phyloP scores from a whole-genome alignment of 2,329 filamentous ascomycete genomes.

The Metarhizium brunneum region DNA sequence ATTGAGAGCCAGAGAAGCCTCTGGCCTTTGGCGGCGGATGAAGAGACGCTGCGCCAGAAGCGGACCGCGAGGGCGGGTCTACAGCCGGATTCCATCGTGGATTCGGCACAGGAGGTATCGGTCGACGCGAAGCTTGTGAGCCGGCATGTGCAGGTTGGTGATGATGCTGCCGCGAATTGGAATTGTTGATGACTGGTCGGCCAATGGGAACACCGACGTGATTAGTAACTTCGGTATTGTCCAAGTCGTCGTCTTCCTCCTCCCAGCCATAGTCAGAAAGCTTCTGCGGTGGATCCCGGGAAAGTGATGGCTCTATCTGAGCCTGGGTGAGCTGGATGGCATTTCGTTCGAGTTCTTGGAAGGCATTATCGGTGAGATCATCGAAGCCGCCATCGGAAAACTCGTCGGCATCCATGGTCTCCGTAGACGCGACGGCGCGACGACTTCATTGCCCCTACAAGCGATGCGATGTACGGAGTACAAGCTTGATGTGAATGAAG shows the following conservation, averaged over 20 bases:
- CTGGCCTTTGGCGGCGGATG: slow-evolving; percentile 10
- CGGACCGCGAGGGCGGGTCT: slow-evolving; percentile 14
- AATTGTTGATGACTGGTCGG: slow-evolving; percentile 25
- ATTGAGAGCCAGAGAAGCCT: slow-evolving; percentile 18
- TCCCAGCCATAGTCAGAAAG: slow-evolving; percentile 33
- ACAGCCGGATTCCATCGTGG: slow-evolving; percentile 29
- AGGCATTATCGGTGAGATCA: slow-evolving; percentile 44
- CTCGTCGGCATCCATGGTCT: slow-evolving; percentile 38
- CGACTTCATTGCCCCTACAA: slow-evolving; percentile 8
- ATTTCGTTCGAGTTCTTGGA: slow-evolving; percentile 55
- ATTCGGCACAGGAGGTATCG: slow-evolving; percentile 23
- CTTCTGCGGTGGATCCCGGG: slow-evolving; percentile 15
- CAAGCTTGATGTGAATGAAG: not conserved
- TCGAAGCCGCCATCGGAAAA: slow-evolving; percentile 58
- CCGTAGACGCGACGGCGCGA: slow-evolving; percentile 5
- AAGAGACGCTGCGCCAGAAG: slow-evolving; percentile 7
- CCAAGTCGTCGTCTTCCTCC: slow-evolving; percentile 49
- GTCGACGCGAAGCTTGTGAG: slow-evolving; percentile 15
- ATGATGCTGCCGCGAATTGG: slow-evolving; percentile 22
- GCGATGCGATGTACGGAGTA: not conserved
- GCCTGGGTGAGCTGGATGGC: slow-evolving; percentile 53
- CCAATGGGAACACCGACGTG: slow-evolving; percentile 31
- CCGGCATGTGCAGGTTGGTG: slow-evolving; percentile 16
- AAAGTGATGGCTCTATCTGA: slow-evolving; percentile 11
- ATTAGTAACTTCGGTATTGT: slow-evolving; percentile 47